phyloP scores from a whole-genome alignment of 140 eudicot species.

The Senecio squalidus region DNA sequence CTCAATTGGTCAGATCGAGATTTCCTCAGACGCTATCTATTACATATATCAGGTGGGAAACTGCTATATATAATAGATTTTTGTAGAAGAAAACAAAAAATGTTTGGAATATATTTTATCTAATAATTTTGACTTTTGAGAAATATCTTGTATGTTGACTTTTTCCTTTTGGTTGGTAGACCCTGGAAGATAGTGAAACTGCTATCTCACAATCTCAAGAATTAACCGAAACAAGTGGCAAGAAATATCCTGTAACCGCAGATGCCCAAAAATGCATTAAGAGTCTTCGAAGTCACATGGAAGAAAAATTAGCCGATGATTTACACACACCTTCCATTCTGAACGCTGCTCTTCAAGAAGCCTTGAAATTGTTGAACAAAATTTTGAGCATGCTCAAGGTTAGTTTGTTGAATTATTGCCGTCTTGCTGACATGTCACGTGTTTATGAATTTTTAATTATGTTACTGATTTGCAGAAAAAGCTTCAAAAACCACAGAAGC shows the following conservation, averaged over 20 bases:
- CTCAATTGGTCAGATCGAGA: constrained; percentile 54
- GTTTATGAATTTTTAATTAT: not conserved
- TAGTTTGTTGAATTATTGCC: not conserved
- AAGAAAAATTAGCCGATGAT: constrained; percentile 51
- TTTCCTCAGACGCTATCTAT: constrained; percentile 62
- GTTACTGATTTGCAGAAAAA: constrained; percentile 38
- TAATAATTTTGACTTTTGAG: not conserved
- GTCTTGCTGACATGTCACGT: not conserved
- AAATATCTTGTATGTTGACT: not conserved
- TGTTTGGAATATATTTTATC: no score
- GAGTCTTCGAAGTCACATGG: constrained; percentile 39
- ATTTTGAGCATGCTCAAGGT: constrained; percentile 50
- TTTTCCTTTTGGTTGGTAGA: constrained; percentile 33
- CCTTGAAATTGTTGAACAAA: constrained; percentile 42
- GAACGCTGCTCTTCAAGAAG: constrained; percentile 49
- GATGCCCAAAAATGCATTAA: no score
- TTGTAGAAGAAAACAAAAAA: not conserved
- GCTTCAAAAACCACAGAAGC: constrained; percentile 22
- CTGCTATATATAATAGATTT: not conserved
- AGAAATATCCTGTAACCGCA: constrained; percentile 25
- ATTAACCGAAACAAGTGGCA: constrained; percentile 27
- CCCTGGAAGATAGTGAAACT: constrained; percentile 47
- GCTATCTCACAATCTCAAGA: constrained; percentile 30
- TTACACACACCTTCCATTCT: constrained; percentile 50
- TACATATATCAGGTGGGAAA: constrained; percentile 40